Conservation (phyloP, 768 basidiomycete genomes). For the Ramaria sp. region DNA sequence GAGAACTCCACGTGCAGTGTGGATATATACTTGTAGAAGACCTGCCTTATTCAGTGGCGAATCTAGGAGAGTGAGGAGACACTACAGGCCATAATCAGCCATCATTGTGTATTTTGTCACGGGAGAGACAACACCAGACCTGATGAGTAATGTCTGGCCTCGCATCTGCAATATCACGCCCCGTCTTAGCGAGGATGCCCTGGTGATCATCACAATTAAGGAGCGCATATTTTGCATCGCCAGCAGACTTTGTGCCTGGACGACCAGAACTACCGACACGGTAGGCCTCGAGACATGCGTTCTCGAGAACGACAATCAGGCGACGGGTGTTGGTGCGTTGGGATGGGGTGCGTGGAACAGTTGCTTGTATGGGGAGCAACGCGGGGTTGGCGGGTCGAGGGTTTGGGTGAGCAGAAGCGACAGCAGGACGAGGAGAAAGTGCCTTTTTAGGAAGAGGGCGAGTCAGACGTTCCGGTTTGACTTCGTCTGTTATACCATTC, state of each 20-base stretch:
- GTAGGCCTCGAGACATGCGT: constrained; percentile 95
- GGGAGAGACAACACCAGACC: constrained; percentile 34
- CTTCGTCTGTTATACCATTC: constrained; percentile 1
- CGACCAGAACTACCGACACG: constrained; percentile 42
- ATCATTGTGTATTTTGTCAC: neutral
- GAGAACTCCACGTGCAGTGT: constrained; percentile 90
- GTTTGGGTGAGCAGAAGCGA: neutral
- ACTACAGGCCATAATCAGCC: constrained; percentile 35
- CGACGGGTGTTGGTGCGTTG: constrained; percentile 40
- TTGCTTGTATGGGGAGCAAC: constrained; percentile 25
- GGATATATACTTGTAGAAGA: constrained; percentile 92
- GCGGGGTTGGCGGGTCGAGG: constrained; percentile 15
- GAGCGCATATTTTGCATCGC: constrained; percentile 89
- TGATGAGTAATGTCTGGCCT: constrained; percentile 98
- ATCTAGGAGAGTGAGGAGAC: constrained; percentile 89
- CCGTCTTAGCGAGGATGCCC: constrained; percentile 94
- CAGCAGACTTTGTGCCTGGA: constrained; percentile 36
- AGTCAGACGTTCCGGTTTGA: constrained; percentile 40
- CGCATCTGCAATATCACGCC: constrained; percentile 98
- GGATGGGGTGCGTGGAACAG: constrained; percentile 24
- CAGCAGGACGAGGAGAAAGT: neutral
- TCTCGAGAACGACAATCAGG: constrained; percentile 83
- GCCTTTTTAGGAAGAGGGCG: constrained; percentile 41
- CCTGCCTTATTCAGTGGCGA: constrained; percentile 98
- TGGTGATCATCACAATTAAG: constrained; percentile 99